Base-by-base conservation (phyloP, 2,329 filamentous ascomycete species). In the Cyphellophora attinorum region DNA sequence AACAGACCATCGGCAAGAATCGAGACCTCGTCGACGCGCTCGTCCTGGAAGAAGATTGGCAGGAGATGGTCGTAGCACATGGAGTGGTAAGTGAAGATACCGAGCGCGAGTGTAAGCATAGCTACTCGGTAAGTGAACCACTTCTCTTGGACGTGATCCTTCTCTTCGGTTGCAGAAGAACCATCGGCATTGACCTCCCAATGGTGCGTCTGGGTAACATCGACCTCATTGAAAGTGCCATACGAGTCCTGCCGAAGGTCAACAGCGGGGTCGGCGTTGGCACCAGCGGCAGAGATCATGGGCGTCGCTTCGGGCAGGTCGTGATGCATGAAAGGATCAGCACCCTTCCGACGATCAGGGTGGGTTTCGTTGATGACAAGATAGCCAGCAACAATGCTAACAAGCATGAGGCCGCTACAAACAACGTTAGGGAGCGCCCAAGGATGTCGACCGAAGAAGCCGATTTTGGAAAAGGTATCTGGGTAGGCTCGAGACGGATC, bases 41-140 rank as follows among this genome's bases (percentile, higher is more conserved):
- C 70, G 49, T 94, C 86, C 56, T 95, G 86, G 33, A 94, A 76
- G 60, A 94, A 95, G 40, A 95, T 94, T 5, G 88, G 88, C 35
- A 94, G 68, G 1, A 95, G 71, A 54, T 93, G 84, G 52, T 95
- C 89, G 59, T 85, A 95, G 0, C 82, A 86, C 86, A 95, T 95
- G 23, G 81, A 85, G 60, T 95, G 88, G 55, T 93, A 48, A 4
- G 85, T 91, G 62, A 93, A 94, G 44, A 95, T 84, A 29, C 81
- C 84, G 31, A 95, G 64, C 2, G 88, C 81, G n/a, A 85, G 52
- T 25, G 91, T 76, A 34, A 94, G 73, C 57, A 82, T 78, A 46
- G 83, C 65, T 40, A 94, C 78, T 27, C 72, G 73, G 57, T 62
- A 68, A 2, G 70, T 79, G 47, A 79, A 74, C 33, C 70, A 66